Percentiles rank a stretch among this genome's conserved stretches.
Evolutionary conservation across 2,329 filamentous ascomycete genomes (phyloP).

Genomic region (Aspergillus brasiliensis): DNA sequence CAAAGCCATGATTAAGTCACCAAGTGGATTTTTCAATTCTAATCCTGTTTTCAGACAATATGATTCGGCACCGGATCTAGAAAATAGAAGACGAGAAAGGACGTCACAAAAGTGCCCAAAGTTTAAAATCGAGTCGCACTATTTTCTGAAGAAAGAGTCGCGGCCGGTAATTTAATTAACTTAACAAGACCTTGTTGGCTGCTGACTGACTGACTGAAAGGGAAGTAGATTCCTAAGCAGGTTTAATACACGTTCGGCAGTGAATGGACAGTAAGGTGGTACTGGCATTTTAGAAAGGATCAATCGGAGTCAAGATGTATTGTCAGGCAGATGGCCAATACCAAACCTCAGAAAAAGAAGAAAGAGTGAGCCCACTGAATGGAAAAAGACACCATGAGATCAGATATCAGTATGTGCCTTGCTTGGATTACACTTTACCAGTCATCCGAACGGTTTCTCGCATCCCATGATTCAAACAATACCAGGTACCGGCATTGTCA

Average conservation of each 20-base stretch:
- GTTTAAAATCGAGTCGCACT: background rate
- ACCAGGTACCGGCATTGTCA: constrained; percentile 14
- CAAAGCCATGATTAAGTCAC: background rate
- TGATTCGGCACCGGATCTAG: background rate
- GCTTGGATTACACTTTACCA: background rate
- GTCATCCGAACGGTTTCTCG: background rate
- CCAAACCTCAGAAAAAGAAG: background rate
- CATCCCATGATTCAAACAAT: constrained; percentile 7
- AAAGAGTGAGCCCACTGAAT: background rate
- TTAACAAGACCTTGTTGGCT: constrained; percentile 1
- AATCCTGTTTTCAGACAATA: background rate
- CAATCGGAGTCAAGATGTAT: background rate
- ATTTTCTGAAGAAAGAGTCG: background rate
- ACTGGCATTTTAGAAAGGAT: background rate
- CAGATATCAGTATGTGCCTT: background rate
- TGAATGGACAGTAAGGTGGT: background rate
- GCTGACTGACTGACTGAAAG: background rate
- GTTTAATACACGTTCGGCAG: background rate
- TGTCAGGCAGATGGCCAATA: background rate
- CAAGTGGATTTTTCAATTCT: too few species aligned
- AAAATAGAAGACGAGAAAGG: background rate
- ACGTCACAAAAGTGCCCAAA: background rate
- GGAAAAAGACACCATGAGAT: background rate
- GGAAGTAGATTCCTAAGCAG: background rate
- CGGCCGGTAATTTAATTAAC: background rate